Evolutionary conservation across 139 green algal genomes (phyloP).

Genomic region (Chlorokybus atmophyticus): DNA sequence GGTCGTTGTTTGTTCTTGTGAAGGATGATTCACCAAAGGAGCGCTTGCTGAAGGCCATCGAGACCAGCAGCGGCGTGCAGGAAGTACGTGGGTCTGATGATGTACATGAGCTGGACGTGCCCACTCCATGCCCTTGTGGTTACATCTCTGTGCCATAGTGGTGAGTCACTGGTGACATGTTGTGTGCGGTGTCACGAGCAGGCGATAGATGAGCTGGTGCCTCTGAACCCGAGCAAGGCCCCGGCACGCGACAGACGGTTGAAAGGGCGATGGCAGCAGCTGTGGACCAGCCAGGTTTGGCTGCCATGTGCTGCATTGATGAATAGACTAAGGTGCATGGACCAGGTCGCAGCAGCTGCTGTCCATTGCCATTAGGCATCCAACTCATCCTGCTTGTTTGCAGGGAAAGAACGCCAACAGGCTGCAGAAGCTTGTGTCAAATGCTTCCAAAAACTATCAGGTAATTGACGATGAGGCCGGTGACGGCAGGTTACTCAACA

Average conservation of each 20-base stretch:
- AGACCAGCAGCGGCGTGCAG: constrained; percentile 2
- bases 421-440: constrained; percentile 11
- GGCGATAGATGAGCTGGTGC: constrained; percentile 3
- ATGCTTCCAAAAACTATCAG: constrained; percentile 11
- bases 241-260: neutral
- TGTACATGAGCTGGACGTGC: too few relatives aligned
- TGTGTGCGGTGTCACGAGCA: too few relatives aligned
- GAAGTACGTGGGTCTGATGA: too few relatives aligned
- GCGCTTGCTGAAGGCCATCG: constrained; percentile 11
- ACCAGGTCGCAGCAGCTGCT: too few relatives aligned
- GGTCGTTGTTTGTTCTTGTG: constrained; percentile 30
- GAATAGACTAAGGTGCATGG: too few relatives aligned
- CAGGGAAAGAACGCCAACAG: constrained; percentile 17
- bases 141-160: too few relatives aligned
- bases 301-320: too few relatives aligned
- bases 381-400: neutral
- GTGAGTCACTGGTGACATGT: too few relatives aligned
- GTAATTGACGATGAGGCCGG: too few relatives aligned
- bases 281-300: constrained; percentile 21
- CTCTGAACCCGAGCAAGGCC: constrained; percentile 9
- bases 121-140: too few relatives aligned
- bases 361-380: too few relatives aligned
- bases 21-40: neutral
- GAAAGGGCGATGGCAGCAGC: constrained; percentile 8
- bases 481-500: too few relatives aligned